Base-by-base conservation (phyloP, 2,329 filamentous ascomycete species). In the Colletotrichum eremochloae region DNA sequence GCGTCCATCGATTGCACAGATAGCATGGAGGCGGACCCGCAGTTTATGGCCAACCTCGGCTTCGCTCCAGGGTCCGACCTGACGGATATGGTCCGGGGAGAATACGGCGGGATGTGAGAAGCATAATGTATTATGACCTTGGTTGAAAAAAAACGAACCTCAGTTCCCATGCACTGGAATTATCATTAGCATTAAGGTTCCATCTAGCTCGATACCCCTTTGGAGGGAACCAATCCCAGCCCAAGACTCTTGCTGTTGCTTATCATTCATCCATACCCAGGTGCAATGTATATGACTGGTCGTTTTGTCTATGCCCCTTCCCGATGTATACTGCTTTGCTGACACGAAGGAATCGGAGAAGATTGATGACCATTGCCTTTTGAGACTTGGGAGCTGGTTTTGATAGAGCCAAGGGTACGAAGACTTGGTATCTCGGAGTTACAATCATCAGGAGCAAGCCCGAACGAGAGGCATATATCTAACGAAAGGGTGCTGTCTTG, bases 21-120 rank as follows among this genome's bases (percentile, higher is more conserved):
- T 65, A 81, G 82, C 46, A 80, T 88, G 56, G 87, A 88, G 36
- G 84, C 86, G 15, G 89, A 91, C 74, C 84, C 88, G 2, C 88
- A 91, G 74, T 92, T 92, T 76, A 91, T 92, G 89, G 86, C 89
- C 56, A 92, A 92, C 75, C 82, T 92, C 29, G 90, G 90, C 0
- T 91, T 92, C 77, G 89, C 87, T 1, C 90, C 90, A 0, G 90
- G 90, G 36, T 86, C 88, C 44, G 89, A 90, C 69, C 82, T 91
- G 62, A 84, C 85, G 0, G 88, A 90, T 74, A 84, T 89, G 82
- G 56, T 71, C 29, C 79, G 63, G 64, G 79, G 81, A 36, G 82
- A 84, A 36, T 85, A 82, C 76, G 81, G 82, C 6, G 75, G 70
- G 40, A 62, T 72, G 70, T 72, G 67, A 70, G 42, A 29, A 55